Evolutionary conservation across 2,329 filamentous ascomycete species (phyloP).

Genomic region (Coleophoma cylindrospora): DNA sequence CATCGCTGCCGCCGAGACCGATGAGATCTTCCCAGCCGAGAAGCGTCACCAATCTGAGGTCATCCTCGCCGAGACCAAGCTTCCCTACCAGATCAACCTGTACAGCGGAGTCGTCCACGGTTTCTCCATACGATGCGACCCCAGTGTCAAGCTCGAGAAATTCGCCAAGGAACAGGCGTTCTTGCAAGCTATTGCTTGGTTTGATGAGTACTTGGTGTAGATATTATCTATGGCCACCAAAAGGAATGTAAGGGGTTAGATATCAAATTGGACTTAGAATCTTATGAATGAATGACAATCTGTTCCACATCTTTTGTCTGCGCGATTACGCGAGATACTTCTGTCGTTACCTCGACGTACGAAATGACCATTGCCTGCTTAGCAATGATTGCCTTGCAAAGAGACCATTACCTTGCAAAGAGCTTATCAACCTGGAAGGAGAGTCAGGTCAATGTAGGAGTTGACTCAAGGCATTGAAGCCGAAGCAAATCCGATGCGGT

Average conservation of each 20-base stretch:
- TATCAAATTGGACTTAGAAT: not conserved
- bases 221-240: not conserved
- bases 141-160: conserved; percentile 48
- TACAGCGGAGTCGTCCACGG: conserved; percentile 70
- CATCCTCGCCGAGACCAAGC: conserved; percentile 51
- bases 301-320: no score
- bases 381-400: no score
- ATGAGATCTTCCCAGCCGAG: conserved; percentile 59
- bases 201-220: conserved; percentile 52
- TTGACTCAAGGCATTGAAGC: no score
- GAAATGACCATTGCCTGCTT: no score
- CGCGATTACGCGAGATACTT: no score
- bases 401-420: no score
- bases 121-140: conserved; percentile 65
- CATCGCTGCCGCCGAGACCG: conserved; percentile 52
- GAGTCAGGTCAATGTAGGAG: no score
- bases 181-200: conserved; percentile 72
- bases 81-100: conserved; percentile 65
- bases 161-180: conserved; percentile 82
- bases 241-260: no score
- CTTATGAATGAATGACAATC: not conserved
- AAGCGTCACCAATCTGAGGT: conserved; percentile 60
- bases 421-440: no score
- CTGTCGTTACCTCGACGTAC: no score
- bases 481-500: no score